Base-by-base conservation (phyloP, 768 basidiomycete genomes). In the Rhizopogon salebrosus region DNA sequence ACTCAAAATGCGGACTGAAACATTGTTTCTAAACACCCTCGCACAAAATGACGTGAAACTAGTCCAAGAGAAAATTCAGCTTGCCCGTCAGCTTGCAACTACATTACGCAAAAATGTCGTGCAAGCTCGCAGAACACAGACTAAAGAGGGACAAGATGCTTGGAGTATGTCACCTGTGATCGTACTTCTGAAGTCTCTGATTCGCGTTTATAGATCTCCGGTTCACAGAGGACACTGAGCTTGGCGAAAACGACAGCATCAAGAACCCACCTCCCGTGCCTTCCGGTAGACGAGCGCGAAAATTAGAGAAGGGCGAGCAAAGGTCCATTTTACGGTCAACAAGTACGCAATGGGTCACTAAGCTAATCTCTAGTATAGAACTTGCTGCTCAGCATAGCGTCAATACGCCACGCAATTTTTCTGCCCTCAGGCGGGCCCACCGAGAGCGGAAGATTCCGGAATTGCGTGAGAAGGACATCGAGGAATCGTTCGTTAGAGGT, bases 401-500 rank as follows among this genome's bases (percentile, higher is more conserved):
- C 36, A 57, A 55, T 38, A 50, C 60, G 46, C 72, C 62, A 56
- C 75, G 65, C 63, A 76, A 80, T 68, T 90, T 82, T 64, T 87
- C 87, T 23, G 79, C 82, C 54, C 76, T 92, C 49, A 89, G 85
- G 71, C 82, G 72, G 61, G 87, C 81, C 14, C 82, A 86, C 59
- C 79, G 77, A 64, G 64, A 79, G 54, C 85, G 91, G 55, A 67
- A 69, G 20, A 51, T 86, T 34, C 89, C 90, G 0, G 80, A 84
- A 54, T 68, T 95, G 46, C 75, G 72, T 54, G 92, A 95, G 64
- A 78, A 79, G 48, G 92, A 97, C 61, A 55, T 95, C n/a, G 87
- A 88, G 55, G 94, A 95, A 70, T 72, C 76, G 20, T 95, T 95
- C 67, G 87, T 95, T 48, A 78, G 90, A 67, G 93, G 93, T 89